Evolutionary conservation across 139 green algal genomes (phyloP), one percentile per base, ranked within the genome.

Genomic region (Micromonas pusilla): DNA sequence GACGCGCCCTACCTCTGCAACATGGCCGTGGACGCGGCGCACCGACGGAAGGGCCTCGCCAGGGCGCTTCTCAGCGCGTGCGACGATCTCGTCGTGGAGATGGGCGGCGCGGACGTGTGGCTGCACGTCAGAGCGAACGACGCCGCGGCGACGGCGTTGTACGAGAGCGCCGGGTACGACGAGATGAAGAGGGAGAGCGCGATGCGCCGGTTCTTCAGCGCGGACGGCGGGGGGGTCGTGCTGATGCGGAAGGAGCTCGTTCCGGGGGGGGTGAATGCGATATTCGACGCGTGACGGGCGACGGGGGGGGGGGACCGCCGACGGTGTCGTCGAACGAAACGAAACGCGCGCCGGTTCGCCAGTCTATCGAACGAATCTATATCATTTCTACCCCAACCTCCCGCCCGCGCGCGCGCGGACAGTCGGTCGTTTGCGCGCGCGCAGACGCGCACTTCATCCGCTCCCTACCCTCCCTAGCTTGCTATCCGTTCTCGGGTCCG

Each of bases 401-500:
- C 4, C 36, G 23, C 36, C 26, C 4, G 4, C 36, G 26, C 26
- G 54, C 54, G 1, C 23, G 23, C n/a, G 1, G n/a, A 31, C n/a
- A 3, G 23, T 31, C 23, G 26, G 54, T 25, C 26, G 26, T 65
- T 65, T 65, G n/a, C 23, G n/a, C n/a, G 23, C n/a, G n/a, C 54
- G 3, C 26, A 65, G n/a, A 33, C 26, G 3, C 36, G 26, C 2
- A 2, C 23, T 4, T 70, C 19, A 52, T 65, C 52, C 5, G 4
- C 28, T 64, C 45, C 80, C 80, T 52, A 84, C 80, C 57, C 74
- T 80, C 2, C 80, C 80, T 32, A 79, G 66, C 67, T 76, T 81
- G 23, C 52, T 30, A 62, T 84, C 80, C 2, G 80, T 84, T 28
- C 70, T 76, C 9, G 80, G 80, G 66, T 84, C 76, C 0, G 73